Evolutionary conservation across 805 yeast genomes (phyloP), one percentile per base, ranked within the genome.

Genomic region (Metschnikowia shivogae): DNA sequence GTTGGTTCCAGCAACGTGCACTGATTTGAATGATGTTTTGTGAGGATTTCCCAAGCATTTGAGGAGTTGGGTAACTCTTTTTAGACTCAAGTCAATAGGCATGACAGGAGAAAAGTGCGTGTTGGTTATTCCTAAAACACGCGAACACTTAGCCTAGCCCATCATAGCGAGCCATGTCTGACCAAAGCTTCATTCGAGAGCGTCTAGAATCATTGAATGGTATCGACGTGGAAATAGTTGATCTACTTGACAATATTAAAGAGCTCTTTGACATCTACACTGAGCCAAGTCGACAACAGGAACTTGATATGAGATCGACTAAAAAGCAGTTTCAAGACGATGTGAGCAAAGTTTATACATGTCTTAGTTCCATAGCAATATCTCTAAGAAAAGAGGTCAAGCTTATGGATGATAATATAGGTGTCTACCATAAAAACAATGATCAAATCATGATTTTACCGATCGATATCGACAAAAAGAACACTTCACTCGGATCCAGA

Each of bases 1-100:
- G 60, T 92, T 92, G 7, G 99, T 92, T 0, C 99, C 99, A 0
- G 97, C 97, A 4, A 93, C 76, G 59, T 93, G 99, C n/a, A 93
- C 69, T 0, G 89, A 81, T 49, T 78, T 77, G 57, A 80, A 80
- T 4, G 67, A 54, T 12, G 60, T 49, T 9, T 62, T 55, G 33
- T 88, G 93, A 0, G 96, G 97, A 54, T 81, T 77, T 0, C 88
- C 89, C 17, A 89, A 66, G 31, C 58, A 57, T 22, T 52, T 51
- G 7, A 72, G 62, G 20, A 72, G 61, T 36, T 53, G 57, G 4
- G 57, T 42, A 7, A 72, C 60, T 39, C 76, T 54, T 3, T 64
- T 47, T 14, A 72, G 58, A 7, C 72, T 73, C 35, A 72, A 54
- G 45, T 69, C 72, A 36, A 72, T 72, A 7, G 54, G 49, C 54